A percentile compares a stretch with the other conserved stretches of the same genome.
These are phyloP conservation scores for Malus hybrid DNA, from an alignment of 331 rosid genomes.

Conservation along the genomic window DNA sequence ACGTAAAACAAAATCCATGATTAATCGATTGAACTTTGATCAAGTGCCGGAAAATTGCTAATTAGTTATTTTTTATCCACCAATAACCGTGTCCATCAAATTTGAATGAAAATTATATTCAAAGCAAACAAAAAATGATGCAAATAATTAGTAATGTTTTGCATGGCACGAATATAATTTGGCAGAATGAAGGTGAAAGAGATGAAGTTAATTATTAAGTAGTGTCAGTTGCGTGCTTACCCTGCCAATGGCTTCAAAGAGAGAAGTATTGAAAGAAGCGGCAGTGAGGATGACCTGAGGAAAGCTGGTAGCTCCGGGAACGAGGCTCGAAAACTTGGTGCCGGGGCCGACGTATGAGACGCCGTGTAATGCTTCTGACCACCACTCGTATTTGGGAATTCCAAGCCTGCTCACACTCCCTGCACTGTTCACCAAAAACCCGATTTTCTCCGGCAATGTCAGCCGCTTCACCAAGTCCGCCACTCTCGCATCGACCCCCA, in stretches of 20 bases:
- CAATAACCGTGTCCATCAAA: neutral
- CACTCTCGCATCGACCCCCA: slow-evolving; percentile 43
- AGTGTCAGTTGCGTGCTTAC: slow-evolving; percentile 15
- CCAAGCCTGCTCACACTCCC: slow-evolving; percentile 67
- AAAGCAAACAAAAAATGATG: neutral
- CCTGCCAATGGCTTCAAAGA: slow-evolving; percentile 86
- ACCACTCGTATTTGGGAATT: slow-evolving; percentile 88
- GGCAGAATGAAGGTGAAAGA: neutral
- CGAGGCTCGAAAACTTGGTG: slow-evolving; percentile 53
- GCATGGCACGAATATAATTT: neutral
- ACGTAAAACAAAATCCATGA: neutral
- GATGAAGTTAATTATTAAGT: neutral
- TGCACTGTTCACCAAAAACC: slow-evolving; percentile 52
- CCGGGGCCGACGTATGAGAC: slow-evolving; percentile 84
- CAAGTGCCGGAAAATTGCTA: neutral
- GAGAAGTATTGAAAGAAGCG: slow-evolving; percentile 81
- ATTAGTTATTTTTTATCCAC: neutral
- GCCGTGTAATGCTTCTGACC: slow-evolving; percentile 98
- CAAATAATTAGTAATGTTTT: neutral
- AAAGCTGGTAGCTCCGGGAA: slow-evolving; percentile 89
- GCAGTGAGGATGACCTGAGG: slow-evolving; percentile 88
- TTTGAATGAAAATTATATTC: neutral
- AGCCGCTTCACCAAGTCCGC: slow-evolving; percentile 65
- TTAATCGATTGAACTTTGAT: neutral
- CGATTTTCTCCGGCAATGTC: slow-evolving; percentile 71